Evolutionary conservation across 306 rosid genomes (phyloP), one percentile per base, ranked within the genome.

Genomic region (Quercus variabilis): DNA sequence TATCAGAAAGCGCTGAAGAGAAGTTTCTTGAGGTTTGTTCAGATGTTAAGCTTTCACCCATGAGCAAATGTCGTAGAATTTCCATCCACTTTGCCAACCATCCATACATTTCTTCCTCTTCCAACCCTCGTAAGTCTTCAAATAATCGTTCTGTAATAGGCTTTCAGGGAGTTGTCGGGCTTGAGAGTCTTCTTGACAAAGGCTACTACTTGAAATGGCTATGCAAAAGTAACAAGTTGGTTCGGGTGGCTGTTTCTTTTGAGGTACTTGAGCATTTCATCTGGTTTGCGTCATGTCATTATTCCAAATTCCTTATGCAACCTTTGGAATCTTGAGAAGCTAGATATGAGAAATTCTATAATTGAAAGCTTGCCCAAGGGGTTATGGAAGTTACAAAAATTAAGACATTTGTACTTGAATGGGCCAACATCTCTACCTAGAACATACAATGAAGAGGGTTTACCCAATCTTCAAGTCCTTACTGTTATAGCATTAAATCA

Each of bases 381-480:
- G 31, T 17, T 73, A 55, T 9, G 30, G 65, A 73, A 54, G 5
- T 46, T 73, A 2, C n/a, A 55, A 46, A 20, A 28, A 3, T 28
- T 73, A 18, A 73, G 28, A 25, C 49, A 73, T 30, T 14, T 73
- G 55, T 31, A 15, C 9, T 0, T 9, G 17, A 0, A 1, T 26
- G 9, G 52, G 18, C 10, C n/a, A 11, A 11, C 15, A 11, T 46
- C 54, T 46, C 13, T 46, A 46, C 15, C 54, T 3, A 0, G 15
- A 46, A 11, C 52, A 2, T 4, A 46, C 1, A 11, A 46, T 46
- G 0, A 0, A 46, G 43, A 0, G 10, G 15, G 0, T 46, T 46
- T 46, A 11, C 54, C 54, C 64, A 83, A 79, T 55, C 78, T 79
- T 14, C 78, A 74, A 79, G 56, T 74, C 55, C 26, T 83, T 15